These are phyloP conservation scores for Nematodospora anomalae DNA, from an alignment of 1,139 yeast genomes.

Conservation along the genomic window DNA sequence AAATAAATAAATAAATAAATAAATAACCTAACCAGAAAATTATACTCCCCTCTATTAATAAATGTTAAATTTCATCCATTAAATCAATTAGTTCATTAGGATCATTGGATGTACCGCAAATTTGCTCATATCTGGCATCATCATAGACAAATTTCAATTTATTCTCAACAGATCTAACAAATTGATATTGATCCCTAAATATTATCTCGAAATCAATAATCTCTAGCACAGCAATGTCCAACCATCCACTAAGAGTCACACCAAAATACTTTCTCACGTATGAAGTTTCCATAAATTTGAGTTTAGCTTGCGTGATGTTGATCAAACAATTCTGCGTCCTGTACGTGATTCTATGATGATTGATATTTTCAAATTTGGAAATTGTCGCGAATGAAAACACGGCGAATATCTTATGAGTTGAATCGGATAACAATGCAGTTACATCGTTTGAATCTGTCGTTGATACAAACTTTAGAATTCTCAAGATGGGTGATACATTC, in stretches of 20 bases:
- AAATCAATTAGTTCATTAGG: conserved; percentile 2
- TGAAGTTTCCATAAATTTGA: conserved; percentile 22
- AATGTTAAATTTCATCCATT: conserved; percentile 6
- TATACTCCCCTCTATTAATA: not conserved
- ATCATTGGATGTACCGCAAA: conserved; percentile 11
- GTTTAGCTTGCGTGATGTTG: conserved; percentile 25
- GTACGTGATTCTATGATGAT: conserved; percentile 34
- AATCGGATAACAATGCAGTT: conserved; percentile 34
- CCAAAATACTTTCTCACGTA: conserved; percentile 18
- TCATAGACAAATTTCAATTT: conserved; percentile 25
- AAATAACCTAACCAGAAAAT: not conserved
- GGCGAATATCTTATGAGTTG: conserved; percentile 30
- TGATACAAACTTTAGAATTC: conserved; percentile 27
- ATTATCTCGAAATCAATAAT: conserved; percentile 28
- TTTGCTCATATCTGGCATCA: conserved; percentile 15
- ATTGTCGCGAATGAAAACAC: conserved; percentile 30
- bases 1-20: no score
- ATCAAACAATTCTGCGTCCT: conserved; percentile 28
- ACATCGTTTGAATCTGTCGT: conserved; percentile 21
- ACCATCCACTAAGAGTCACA: conserved; percentile 7
- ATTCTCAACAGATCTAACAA: conserved; percentile 21
- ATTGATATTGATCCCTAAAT: conserved; percentile 28
- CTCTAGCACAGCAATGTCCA: conserved; percentile 26
- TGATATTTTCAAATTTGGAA: conserved; percentile 28
- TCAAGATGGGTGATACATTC: conserved; percentile 26